phyloP scores from a whole-genome alignment of 306 rosid genomes.

The Inga leiocalycina region DNA sequence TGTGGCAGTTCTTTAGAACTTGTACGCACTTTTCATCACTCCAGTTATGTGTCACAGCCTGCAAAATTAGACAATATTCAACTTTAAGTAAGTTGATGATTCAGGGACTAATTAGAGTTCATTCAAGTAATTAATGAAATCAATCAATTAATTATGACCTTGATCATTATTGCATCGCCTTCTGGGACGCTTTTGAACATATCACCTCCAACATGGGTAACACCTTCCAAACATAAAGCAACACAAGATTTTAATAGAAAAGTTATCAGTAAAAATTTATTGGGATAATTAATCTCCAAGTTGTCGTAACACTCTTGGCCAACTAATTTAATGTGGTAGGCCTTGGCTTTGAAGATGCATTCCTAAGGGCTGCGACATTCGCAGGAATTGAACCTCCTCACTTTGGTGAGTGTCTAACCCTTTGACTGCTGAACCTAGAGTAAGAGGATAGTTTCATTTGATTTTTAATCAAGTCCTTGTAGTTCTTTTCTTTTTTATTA shows the following conservation, averaged over 20 bases:
- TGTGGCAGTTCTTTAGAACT: constrained; percentile 10
- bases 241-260: neutral
- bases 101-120: too few relatives aligned
- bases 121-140: neutral
- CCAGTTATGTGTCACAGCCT: neutral
- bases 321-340: too few relatives aligned
- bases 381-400: too few relatives aligned
- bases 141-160: neutral
- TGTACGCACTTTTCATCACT: constrained; percentile 6
- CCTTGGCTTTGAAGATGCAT: too few relatives aligned
- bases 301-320: too few relatives aligned
- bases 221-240: neutral
- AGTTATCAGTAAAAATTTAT: neutral
- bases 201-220: constrained; percentile 19
- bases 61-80: neutral
- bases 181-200: constrained; percentile 20
- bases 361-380: too few relatives aligned
- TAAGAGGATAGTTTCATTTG: too few relatives aligned
- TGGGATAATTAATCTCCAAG: too few relatives aligned
- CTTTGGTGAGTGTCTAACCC: too few relatives aligned
- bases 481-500: too few relatives aligned
- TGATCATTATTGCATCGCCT: constrained; percentile 18
- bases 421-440: too few relatives aligned
- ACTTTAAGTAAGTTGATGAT: neutral
- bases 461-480: too few relatives aligned